phyloP scores from a whole-genome alignment of 768 basidiomycete species.

The Pholiota microspora region DNA sequence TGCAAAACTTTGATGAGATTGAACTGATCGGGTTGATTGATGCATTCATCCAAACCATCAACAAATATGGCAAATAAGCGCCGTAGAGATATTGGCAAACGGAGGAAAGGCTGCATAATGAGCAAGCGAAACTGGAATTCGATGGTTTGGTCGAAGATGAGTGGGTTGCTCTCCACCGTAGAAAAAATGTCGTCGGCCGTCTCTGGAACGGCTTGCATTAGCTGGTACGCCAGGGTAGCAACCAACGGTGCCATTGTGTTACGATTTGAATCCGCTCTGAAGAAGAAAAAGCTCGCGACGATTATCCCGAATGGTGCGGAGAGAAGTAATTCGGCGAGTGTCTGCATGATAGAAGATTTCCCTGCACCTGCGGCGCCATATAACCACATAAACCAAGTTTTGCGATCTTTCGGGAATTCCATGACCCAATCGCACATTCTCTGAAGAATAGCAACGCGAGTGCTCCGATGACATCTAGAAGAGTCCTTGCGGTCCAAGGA shows the following conservation, averaged over 20 bases:
- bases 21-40: background rate
- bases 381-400: constrained; percentile 15
- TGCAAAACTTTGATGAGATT: constrained; percentile 1
- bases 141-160: background rate
- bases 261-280: constrained; percentile 23
- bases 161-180: constrained; percentile 5
- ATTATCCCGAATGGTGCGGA: constrained; percentile 12
- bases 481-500: background rate
- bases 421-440: background rate
- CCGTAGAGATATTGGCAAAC: background rate
- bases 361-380: constrained; percentile 21
- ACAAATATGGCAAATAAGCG: background rate
- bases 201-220: constrained; percentile 14
- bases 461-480: background rate
- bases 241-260: constrained; percentile 25
- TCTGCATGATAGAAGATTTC: constrained; percentile 23
- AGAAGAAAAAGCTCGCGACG: constrained; percentile 31
- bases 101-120: background rate
- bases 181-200: constrained; percentile 1
- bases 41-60: constrained; percentile 19
- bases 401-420: too few species aligned
- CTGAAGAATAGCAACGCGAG: background rate
- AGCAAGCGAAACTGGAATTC: background rate
- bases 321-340: constrained; percentile 23
- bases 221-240: constrained; percentile 27